These are phyloP conservation scores for Oryza punctata DNA, from an alignment of 176 grass and related monocot species.

Conservation along the genomic window DNA sequence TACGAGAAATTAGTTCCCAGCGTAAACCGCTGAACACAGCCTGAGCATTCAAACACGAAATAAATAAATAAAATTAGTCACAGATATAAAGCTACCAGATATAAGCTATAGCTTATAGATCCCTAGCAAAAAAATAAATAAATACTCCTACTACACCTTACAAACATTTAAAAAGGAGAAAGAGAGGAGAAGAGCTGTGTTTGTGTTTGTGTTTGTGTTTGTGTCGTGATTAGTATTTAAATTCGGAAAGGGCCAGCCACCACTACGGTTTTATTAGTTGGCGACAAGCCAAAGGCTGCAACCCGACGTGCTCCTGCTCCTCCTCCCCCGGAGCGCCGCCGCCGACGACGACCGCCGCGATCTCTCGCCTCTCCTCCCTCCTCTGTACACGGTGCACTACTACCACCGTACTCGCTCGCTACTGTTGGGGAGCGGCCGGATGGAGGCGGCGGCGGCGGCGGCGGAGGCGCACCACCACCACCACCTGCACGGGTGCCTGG, in stretches of 20 bases:
- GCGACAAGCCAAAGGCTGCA: conserved; percentile 34
- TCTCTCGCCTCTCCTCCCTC: neutral
- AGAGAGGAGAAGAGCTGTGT: too few species aligned
- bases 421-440: neutral
- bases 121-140: too few species aligned
- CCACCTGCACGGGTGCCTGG: conserved; percentile 22
- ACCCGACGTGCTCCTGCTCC: conserved; percentile 40
- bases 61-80: too few species aligned
- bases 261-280: neutral
- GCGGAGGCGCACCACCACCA: conserved; percentile 33
- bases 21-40: too few species aligned
- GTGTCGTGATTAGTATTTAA: too few species aligned
- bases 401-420: neutral
- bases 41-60: too few species aligned
- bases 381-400: neutral
- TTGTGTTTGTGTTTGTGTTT: too few species aligned
- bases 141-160: too few species aligned
- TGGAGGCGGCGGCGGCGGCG: conserved; percentile 27
- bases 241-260: neutral
- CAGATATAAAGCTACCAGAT: too few species aligned
- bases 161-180: too few species aligned
- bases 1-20: too few species aligned
- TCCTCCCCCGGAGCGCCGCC: conserved; percentile 10
- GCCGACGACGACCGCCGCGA: conserved; percentile 22
- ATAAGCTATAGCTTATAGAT: too few species aligned